A percentile compares a stretch with the other conserved stretches of the same genome.
Conservation (phyloP, 2,329 filamentous ascomycete genomes). For the Venturia effusa region DNA sequence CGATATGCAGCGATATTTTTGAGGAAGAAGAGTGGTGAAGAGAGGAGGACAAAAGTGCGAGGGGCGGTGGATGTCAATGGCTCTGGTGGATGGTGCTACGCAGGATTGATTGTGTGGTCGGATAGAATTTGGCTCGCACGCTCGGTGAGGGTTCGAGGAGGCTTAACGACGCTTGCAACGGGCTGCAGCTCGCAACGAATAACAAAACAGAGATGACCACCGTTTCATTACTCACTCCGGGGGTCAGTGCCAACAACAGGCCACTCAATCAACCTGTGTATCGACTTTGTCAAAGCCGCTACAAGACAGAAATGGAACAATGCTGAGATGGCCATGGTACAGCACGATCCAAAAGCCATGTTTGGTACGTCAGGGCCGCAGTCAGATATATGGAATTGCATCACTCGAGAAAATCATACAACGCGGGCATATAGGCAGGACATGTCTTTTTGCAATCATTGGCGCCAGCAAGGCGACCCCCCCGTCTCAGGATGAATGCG, state of each 20-base stretch:
- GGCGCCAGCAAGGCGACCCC: neutral
- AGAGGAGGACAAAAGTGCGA: neutral
- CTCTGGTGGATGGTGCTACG: neutral
- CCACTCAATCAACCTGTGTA: neutral
- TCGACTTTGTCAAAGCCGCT: neutral
- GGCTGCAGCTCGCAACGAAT: neutral
- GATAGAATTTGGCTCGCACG: neutral
- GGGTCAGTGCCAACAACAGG: neutral
- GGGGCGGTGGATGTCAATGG: neutral
- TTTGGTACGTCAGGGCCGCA: neutral
- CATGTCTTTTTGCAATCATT: neutral
- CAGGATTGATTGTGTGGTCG: neutral
- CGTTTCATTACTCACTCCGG: neutral
- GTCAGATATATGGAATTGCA: conserved; percentile 5
- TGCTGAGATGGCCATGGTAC: neutral
- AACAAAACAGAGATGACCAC: conserved; percentile 1
- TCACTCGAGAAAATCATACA: neutral
- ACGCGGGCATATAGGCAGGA: neutral
- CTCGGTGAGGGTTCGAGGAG: neutral
- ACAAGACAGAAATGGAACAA: neutral
- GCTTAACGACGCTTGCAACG: neutral
- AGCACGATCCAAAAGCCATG: neutral
- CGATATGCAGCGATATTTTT: neutral
- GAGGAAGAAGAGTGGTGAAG: neutral
- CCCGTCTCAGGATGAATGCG: neutral